Percentiles rank a stretch among this genome's conserved stretches.
Conservation (phyloP, 2,329 filamentous ascomycete species). For the Alternaria ethzedia region DNA sequence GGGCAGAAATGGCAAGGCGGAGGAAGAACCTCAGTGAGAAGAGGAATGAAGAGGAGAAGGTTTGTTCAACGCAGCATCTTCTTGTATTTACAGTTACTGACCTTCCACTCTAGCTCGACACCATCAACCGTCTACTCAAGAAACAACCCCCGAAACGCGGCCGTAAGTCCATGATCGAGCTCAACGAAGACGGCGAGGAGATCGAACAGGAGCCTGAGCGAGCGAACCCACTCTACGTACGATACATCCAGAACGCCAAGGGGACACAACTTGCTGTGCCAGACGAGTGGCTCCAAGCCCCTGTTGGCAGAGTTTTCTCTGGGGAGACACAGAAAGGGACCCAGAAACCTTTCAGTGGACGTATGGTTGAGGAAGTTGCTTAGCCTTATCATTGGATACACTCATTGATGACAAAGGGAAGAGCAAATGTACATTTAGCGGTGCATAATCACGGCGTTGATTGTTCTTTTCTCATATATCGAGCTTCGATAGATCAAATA, state of each 20-base stretch:
- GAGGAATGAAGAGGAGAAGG: conserved; percentile 80
- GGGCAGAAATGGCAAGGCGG: conserved; percentile 75
- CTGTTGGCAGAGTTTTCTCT: conserved; percentile 66
- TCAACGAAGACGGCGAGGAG: conserved; percentile 58
- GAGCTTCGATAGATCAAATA: neutral
- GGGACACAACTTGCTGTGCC: conserved; percentile 71
- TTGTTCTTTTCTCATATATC: neutral
- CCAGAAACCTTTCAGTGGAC: conserved; percentile 34
- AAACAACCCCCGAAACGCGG: conserved; percentile 78
- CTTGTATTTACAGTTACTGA: conserved; percentile 13
- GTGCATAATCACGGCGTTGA: conserved; percentile 2
- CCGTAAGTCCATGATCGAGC: conserved; percentile 54
- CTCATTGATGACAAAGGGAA: neutral
- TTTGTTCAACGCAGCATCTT: conserved; percentile 34
- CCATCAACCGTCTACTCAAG: conserved; percentile 87
- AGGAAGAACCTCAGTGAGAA: conserved; percentile 78
- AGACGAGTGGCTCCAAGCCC: conserved; percentile 69
- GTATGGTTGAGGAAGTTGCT: conserved; percentile 49
- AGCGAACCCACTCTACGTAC: conserved; percentile 67
- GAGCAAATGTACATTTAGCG: neutral
- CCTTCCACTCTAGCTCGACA: conserved; percentile 72
- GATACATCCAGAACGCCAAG: conserved; percentile 70
- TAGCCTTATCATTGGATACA: conserved; percentile 13
- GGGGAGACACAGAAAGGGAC: conserved; percentile 31
- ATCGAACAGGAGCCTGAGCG: conserved; percentile 54